A percentile compares a stretch with the other conserved stretches of the same genome.
phyloP scores from a whole-genome alignment of 2,329 filamentous ascomycete species.

The Trichoderma lentiforme region DNA sequence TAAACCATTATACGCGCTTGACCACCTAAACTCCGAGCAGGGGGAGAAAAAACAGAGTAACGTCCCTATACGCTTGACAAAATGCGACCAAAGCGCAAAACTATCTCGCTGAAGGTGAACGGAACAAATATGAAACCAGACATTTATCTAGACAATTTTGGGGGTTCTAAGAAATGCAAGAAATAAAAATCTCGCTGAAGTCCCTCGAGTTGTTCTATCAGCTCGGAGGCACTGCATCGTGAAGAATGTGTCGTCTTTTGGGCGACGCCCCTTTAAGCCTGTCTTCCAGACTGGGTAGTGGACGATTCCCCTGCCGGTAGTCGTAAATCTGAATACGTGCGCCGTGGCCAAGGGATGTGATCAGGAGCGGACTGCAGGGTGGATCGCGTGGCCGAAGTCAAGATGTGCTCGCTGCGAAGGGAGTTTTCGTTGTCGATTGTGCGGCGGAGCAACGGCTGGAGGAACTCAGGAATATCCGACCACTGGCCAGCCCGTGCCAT shows the following conservation, averaged over 20 bases:
- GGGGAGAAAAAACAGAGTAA: background rate
- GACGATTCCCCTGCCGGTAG: constrained; percentile 37
- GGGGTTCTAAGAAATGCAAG: background rate
- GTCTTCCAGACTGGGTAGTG: constrained; percentile 23
- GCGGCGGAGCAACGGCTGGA: constrained; percentile 51
- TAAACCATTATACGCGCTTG: constrained; percentile 2
- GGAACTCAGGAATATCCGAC: constrained; percentile 55
- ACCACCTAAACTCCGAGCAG: background rate
- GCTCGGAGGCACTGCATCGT: background rate
- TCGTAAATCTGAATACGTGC: constrained; percentile 37
- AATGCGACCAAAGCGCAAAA: background rate
- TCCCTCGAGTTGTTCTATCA: background rate
- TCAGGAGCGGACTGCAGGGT: constrained; percentile 1
- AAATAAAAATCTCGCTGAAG: background rate
- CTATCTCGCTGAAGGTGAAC: background rate
- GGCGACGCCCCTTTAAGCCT: constrained; percentile 20
- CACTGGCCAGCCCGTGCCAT: constrained; percentile 56
- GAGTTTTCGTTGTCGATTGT: constrained; percentile 41
- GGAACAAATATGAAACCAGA: background rate
- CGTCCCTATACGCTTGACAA: background rate
- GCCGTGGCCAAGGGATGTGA: constrained; percentile 22
- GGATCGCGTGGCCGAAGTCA: constrained; percentile 12
- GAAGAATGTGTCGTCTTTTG: background rate
- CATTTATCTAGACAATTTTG: background rate
- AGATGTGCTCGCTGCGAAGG: constrained; percentile 11